Conservation (phyloP, 768 basidiomycete genomes). For the Pulveroboletus sp. region DNA sequence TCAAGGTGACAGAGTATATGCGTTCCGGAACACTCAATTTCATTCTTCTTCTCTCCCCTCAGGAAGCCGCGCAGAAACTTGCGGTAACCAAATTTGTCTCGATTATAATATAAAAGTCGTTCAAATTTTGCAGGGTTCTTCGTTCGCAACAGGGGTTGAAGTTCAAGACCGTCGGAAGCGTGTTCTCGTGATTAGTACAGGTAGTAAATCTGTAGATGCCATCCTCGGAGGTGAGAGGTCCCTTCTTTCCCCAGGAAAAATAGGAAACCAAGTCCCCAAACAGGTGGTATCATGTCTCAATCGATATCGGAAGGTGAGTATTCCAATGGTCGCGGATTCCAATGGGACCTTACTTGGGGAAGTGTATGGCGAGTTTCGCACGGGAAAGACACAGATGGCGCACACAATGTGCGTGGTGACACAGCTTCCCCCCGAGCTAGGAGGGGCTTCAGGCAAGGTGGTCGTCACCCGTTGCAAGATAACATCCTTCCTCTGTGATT, state of each 20-base stretch:
- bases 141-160: conserved; percentile 88
- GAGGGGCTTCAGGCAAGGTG: conserved; percentile 87
- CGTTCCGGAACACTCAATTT: neutral
- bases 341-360: neutral
- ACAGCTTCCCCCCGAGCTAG: conserved; percentile 85
- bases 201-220: conserved; percentile 85
- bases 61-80: conserved; percentile 91
- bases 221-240: conserved; percentile 71
- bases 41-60: neutral
- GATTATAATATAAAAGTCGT: neutral
- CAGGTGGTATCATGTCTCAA: conserved; percentile 88
- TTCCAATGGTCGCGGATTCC: neutral
- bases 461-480: conserved; percentile 4
- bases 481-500: neutral
- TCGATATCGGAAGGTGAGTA: conserved; percentile 82
- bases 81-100: conserved; percentile 39
- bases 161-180: conserved; percentile 81
- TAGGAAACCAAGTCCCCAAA: neutral
- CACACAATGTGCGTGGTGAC: conserved; percentile 92
- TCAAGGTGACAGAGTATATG: conserved; percentile 55
- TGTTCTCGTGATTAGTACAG: conserved; percentile 83
- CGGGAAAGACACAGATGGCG: conserved; percentile 92
- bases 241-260: neutral
- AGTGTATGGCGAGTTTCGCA: conserved; percentile 97
- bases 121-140: conserved; percentile 59